A percentile compares a stretch with the other conserved stretches of the same genome.
These are phyloP conservation scores for Alternaria viburni DNA, from an alignment of 2,329 filamentous ascomycete species.

Conservation along the genomic window DNA sequence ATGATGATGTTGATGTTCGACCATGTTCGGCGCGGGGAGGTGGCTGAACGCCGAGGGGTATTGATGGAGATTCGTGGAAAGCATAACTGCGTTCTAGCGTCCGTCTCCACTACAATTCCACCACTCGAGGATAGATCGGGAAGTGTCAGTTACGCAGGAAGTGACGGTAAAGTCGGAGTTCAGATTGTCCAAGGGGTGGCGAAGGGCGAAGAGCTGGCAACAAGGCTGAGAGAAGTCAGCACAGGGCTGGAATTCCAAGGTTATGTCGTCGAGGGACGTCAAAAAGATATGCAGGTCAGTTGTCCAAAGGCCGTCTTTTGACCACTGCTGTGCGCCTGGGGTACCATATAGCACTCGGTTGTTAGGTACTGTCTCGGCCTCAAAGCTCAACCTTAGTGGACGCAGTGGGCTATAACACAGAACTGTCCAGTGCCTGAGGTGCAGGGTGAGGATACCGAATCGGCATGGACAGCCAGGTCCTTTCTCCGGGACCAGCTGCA, in stretches of 20 bases:
- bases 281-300: conserved; percentile 39
- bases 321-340: conserved; percentile 42
- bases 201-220: conserved; percentile 13
- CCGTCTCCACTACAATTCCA: conserved; percentile 41
- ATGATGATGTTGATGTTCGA: conserved; percentile 61
- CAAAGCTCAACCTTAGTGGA: conserved; percentile 37
- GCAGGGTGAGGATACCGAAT: conserved; percentile 44
- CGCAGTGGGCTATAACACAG: conserved; percentile 45
- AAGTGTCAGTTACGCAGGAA: conserved; percentile 17
- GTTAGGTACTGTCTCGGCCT: conserved; percentile 35
- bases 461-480: conserved; percentile 38
- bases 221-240: conserved; percentile 28
- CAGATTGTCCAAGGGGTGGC: conserved; percentile 7
- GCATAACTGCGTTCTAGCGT: conserved; percentile 41
- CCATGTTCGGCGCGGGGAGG: conserved; percentile 60
- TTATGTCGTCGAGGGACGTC: conserved; percentile 37
- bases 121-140: conserved; percentile 25
- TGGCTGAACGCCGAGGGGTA: conserved; percentile 47
- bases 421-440: conserved; percentile 36
- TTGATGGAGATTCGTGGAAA: conserved; percentile 49
- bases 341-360: conserved; percentile 46
- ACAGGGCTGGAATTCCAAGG: conserved; percentile 29
- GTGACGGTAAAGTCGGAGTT: conserved; percentile 1
- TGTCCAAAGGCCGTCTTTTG: conserved; percentile 37
- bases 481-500: conserved; percentile 43